These are phyloP conservation scores for Cucurbita maxima DNA, from an alignment of 306 rosid genomes.

Conservation along the genomic window DNA sequence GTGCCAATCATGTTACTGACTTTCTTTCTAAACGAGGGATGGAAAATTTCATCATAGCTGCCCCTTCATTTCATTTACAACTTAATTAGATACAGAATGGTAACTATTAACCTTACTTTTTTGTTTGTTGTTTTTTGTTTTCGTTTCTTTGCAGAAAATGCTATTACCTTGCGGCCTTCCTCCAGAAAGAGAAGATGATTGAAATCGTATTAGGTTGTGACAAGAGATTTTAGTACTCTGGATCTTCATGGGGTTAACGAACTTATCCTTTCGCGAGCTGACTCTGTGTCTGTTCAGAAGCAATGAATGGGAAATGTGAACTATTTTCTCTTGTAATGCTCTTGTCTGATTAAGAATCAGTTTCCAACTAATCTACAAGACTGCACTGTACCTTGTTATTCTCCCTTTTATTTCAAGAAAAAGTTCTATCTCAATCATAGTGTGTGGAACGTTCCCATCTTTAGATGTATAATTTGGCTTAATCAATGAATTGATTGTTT, in stretches of 20 bases:
- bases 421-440: not conserved
- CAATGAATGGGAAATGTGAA: not conserved
- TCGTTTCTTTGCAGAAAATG: constrained; percentile 56
- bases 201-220: constrained; percentile 1
- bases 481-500: not conserved
- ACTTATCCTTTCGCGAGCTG: not conserved
- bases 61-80: not conserved
- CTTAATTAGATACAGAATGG: not conserved
- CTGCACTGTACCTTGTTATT: not conserved
- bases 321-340: not conserved
- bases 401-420: not conserved
- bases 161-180: constrained; percentile 90
- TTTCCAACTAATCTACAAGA: not conserved
- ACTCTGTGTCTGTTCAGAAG: not conserved
- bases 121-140: not conserved
- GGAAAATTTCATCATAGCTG: not conserved
- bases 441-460: not conserved
- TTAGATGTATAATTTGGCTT: not conserved
- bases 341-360: not conserved
- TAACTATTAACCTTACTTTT: not conserved
- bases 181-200: constrained; percentile 87
- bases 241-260: not conserved
- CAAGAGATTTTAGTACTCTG: not conserved
- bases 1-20: not conserved
- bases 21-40: not conserved